Evolutionary conservation across 345 rosid genomes (phyloP).

Genomic region (Gossypium arboreum): DNA sequence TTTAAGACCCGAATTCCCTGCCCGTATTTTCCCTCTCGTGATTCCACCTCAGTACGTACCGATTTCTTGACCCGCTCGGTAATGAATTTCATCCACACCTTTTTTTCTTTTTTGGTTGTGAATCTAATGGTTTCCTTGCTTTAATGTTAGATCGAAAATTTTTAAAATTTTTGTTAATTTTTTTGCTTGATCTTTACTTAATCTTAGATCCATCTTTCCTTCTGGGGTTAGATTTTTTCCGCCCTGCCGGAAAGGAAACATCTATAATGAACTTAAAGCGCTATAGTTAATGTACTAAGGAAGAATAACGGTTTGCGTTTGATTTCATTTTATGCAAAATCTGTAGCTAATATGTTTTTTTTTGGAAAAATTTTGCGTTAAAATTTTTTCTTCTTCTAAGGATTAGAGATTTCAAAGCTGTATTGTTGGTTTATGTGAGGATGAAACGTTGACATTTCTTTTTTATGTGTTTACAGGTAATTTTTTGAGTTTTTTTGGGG

Average conservation of each 20-base stretch:
- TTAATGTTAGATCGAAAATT: not conserved
- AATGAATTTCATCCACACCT: conserved; percentile 4
- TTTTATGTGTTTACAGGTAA: conserved; percentile 19
- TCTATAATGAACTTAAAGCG: not conserved
- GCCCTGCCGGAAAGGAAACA: not conserved
- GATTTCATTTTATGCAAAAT: not conserved
- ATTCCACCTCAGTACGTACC: not conserved
- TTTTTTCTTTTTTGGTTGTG: not conserved
- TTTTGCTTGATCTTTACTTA: not conserved
- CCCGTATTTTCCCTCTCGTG: conserved; percentile 15
- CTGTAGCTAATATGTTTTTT: not conserved
- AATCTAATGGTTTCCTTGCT: conserved; percentile 8
- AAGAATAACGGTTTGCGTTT: not conserved
- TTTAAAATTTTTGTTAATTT: not conserved
- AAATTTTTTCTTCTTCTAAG: not conserved
- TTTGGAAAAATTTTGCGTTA: not conserved
- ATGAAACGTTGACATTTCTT: not conserved
- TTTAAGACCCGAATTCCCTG: not conserved
- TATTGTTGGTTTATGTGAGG: not conserved
- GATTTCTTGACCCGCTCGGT: conserved; percentile 21
- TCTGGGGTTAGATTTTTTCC: not conserved
- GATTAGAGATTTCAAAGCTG: not conserved
- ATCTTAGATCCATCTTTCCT: not conserved
- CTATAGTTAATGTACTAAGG: not conserved
- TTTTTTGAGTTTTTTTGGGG: not conserved